Evolutionary conservation across 176 grass and related monocot genomes (phyloP), one percentile per base, ranked within the genome.

Genomic region (Ensete glaucum): DNA sequence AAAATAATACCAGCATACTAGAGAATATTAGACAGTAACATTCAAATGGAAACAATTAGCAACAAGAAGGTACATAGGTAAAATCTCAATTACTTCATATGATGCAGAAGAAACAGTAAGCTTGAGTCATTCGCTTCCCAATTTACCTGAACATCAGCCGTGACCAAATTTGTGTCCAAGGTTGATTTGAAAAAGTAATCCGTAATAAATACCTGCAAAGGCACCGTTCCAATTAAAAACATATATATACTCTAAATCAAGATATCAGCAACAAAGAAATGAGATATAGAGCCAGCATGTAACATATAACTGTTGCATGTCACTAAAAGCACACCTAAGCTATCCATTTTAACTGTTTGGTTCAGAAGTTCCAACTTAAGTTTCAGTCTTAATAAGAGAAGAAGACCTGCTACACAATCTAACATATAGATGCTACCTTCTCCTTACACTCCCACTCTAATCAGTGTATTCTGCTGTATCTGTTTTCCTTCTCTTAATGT

Each of bases 101-200:
- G 34, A 60, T 60, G 14, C 57, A 65, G 26, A 9, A 26, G 9
- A 24, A 65, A 23, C 23, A 65, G 1, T 50, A 50, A n/a, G 17
- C 53, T 77, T 9, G 0, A 52, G 43, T 52, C 7, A 65, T 52
- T 64, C 21, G 7, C 24, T 24, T 66, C 24, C 19, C 10, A 0
- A 71, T 64, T 52, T 88, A 98, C 94, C 94, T 98, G 85, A 73
- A 98, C 79, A 85, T 98, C 86, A 78, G 95, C 95, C 81, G 77
- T 67, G 67, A 17, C 11, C 69, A 93, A 91, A 77, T 83, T 85
- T 48, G 89, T 88, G 73, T 85, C 85, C 80, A 98, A 80, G 22
- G 81, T 91, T 85, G 90, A 78, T 85, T 79, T 93, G 84, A 98
- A 98, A 74, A 98, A 98, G 69, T 98, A 98, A 83, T 98, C 95